phyloP scores from a whole-genome alignment of 257 asterid species.

The Solanum tacnaense region DNA sequence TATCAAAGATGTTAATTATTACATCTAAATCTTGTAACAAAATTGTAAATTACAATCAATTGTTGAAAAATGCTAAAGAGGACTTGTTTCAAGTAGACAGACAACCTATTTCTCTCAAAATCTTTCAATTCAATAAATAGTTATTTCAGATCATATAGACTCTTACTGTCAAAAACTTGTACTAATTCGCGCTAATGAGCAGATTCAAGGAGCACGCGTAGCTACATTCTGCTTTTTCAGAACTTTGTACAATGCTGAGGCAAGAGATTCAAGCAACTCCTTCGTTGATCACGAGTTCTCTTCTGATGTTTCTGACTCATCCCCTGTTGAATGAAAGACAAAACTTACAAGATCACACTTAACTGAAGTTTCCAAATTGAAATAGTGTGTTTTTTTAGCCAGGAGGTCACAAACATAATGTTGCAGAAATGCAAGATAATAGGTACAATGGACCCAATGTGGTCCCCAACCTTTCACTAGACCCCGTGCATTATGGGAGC shows the following conservation, averaged over 20 bases:
- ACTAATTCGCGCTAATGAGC: not conserved
- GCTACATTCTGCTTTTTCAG: not conserved
- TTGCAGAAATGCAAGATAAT: not conserved
- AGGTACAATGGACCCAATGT: not conserved
- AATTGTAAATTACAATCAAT: not conserved
- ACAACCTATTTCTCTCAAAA: not conserved
- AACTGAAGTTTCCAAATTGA: not conserved
- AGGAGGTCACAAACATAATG: not conserved
- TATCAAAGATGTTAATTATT: not conserved
- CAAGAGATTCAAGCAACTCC: not conserved
- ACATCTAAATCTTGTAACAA: not conserved
- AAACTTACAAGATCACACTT: not conserved
- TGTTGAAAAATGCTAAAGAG: not conserved
- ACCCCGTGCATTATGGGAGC: not conserved
- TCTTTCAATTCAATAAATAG: not conserved
- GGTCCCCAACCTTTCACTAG: not conserved
- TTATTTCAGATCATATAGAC: not conserved
- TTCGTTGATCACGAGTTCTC: not conserved
- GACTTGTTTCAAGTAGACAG: not conserved
- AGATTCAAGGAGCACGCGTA: not conserved
- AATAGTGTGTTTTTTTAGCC: not conserved
- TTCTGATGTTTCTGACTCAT: constrained; percentile 62
- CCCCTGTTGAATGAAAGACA: constrained; percentile 32
- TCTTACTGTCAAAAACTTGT: not conserved
- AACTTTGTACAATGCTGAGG: not conserved